Percentiles rank a stretch among this genome's conserved stretches.
These are phyloP conservation scores for Sphaerulina populicola DNA, from an alignment of 2,329 filamentous ascomycete genomes.

Conservation along the genomic window DNA sequence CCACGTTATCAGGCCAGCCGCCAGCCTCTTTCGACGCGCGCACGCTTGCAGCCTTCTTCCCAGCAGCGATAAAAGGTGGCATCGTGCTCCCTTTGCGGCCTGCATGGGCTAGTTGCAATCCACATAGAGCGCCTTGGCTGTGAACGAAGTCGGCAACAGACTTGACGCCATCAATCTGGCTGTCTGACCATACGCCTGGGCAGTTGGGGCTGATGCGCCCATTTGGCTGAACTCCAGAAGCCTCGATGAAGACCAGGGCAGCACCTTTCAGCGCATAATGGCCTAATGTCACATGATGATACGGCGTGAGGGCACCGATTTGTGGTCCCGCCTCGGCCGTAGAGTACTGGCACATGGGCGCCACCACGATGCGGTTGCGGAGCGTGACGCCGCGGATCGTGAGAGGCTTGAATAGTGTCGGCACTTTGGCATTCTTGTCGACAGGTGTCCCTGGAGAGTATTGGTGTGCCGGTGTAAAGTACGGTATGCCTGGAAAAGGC, in stretches of 20 bases:
- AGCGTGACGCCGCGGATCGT: conserved; percentile 50
- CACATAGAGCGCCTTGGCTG: conserved; percentile 64
- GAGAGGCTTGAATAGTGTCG: conserved; percentile 52
- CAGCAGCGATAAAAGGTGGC: conserved; percentile 50
- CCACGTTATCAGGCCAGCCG: conserved; percentile 48
- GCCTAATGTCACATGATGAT: conserved; percentile 74
- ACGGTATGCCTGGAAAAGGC: conserved; percentile 38
- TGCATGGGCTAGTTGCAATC: conserved; percentile 72
- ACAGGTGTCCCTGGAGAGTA: conserved; percentile 40
- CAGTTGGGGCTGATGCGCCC: conserved; percentile 78
- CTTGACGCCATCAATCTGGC: conserved; percentile 64
- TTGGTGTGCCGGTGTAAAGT: conserved; percentile 41
- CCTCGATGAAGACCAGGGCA: conserved; percentile 66
- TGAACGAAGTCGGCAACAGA: conserved; percentile 69
- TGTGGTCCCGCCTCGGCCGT: conserved; percentile 44
- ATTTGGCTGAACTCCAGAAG: conserved; percentile 65
- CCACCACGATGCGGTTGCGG: conserved; percentile 56
- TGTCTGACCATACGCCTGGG: conserved; percentile 71
- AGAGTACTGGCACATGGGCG: conserved; percentile 61
- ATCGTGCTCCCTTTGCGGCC: conserved; percentile 55
- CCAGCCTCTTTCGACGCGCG: conserved; percentile 44
- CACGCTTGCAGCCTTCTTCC: conserved; percentile 37
- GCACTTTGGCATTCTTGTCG: conserved; percentile 41
- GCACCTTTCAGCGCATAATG: conserved; percentile 69
- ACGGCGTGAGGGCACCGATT: conserved; percentile 63